Percentiles rank a stretch among this genome's conserved stretches.
phyloP scores from a whole-genome alignment of 2,329 filamentous ascomycete genomes.

The Beauveria brongniartii region DNA sequence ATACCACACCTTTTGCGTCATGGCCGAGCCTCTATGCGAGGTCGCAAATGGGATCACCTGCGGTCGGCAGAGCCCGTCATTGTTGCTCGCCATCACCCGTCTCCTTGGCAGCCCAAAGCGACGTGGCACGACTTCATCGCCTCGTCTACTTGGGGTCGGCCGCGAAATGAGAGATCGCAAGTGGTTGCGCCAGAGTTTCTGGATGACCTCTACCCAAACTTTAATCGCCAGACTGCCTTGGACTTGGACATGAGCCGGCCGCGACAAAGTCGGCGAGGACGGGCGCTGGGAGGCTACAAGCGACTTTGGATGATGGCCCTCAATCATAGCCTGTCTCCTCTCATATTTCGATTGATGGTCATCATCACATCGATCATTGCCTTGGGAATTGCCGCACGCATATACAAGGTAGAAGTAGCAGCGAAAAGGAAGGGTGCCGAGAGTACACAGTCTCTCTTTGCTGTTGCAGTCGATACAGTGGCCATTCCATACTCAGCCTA shows the following conservation, averaged over 20 bases:
- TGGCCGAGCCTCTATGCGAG: conserved; percentile 36
- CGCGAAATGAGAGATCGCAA: conserved; percentile 38
- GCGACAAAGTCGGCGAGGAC: conserved; percentile 21
- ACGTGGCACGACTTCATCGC: conserved; percentile 47
- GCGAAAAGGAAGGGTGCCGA: conserved; percentile 39
- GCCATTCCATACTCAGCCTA: conserved; percentile 87
- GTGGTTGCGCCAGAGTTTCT: conserved; percentile 39
- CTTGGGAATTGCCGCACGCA: conserved; percentile 67
- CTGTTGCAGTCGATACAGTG: conserved; percentile 79
- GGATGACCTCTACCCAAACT: conserved; percentile 38
- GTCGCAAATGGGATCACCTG: conserved; percentile 52
- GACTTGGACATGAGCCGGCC: conserved; percentile 22
- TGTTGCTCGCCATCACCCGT: conserved; percentile 39
- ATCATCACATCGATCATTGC: conserved; percentile 77
- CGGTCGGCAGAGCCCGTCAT: conserved; percentile 52
- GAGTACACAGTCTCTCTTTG: conserved; percentile 75
- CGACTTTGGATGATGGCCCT: conserved; percentile 62
- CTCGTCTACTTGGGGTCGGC: conserved; percentile 44
- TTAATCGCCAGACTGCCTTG: conserved; percentile 31
- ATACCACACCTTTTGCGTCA: conserved; percentile 40
- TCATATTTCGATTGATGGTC: conserved; percentile 74
- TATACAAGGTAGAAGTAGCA: conserved; percentile 54
- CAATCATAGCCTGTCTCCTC: conserved; percentile 75
- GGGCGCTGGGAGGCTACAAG: conserved; percentile 34
- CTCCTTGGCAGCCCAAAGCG: conserved; percentile 31